Conservation (phyloP, 2,329 filamentous ascomycete genomes). For the Delphinella strobiligena region DNA sequence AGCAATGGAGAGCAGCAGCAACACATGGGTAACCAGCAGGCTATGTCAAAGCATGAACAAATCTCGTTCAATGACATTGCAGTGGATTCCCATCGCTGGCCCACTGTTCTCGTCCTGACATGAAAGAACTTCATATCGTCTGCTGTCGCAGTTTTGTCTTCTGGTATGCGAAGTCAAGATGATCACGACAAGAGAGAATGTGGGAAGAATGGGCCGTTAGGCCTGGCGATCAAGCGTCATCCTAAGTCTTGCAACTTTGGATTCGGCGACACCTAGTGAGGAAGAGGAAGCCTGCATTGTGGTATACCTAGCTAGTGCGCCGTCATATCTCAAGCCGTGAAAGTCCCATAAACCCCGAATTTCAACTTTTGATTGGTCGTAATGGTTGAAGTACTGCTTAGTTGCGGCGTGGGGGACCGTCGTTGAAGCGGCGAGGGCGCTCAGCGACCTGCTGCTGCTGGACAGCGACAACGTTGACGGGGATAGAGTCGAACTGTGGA, state of each 20-base stretch:
- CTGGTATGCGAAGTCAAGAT: background rate
- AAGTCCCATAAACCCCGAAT: background rate
- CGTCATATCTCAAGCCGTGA: background rate
- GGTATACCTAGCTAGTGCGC: slow-evolving; percentile 1
- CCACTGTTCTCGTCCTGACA: background rate
- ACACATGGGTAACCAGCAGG: too few relatives aligned
- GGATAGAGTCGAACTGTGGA: slow-evolving; percentile 90
- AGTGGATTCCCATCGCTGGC: too few relatives aligned
- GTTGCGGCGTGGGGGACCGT: slow-evolving; percentile 38
- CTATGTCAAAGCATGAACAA: too few relatives aligned
- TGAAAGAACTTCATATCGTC: too few relatives aligned
- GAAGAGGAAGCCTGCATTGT: background rate
- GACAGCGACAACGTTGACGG: slow-evolving; percentile 89
- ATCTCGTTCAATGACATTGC: too few relatives aligned
- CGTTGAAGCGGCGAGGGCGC: slow-evolving; percentile 66
- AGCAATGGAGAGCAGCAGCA: too few relatives aligned
- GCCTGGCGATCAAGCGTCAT: background rate
- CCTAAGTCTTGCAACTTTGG: background rate
- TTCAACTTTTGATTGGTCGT: slow-evolving; percentile 19
- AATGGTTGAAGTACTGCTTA: slow-evolving; percentile 3
- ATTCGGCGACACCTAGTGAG: background rate
- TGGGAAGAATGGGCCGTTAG: background rate
- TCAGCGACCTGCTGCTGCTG: slow-evolving; percentile 78
- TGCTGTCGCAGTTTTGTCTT: too few relatives aligned
- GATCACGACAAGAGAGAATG: background rate